Evolutionary conservation across 2,329 filamentous ascomycete genomes (phyloP).

Genomic region (Cytospora chrysosperma): DNA sequence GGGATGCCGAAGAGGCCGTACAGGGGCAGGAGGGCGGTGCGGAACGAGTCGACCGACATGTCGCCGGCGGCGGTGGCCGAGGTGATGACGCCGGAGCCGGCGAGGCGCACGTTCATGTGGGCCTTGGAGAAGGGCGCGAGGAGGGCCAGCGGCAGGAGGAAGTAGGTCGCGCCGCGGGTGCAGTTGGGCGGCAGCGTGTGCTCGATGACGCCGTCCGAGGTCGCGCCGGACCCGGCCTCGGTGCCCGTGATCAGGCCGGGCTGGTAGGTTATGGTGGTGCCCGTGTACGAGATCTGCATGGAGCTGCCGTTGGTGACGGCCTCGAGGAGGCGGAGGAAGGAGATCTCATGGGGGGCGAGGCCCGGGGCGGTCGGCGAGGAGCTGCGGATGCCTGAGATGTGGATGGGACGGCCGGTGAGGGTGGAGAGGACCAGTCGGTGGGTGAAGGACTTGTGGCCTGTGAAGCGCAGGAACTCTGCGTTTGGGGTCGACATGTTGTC

Average conservation of each 20-base stretch:
- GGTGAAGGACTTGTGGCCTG: conserved; percentile 77
- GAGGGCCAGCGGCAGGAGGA: conserved; percentile 83
- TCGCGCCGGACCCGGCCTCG: conserved; percentile 71
- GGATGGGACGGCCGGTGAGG: conserved; percentile 82
- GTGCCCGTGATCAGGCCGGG: conserved; percentile 90
- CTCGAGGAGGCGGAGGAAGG: conserved; percentile 91
- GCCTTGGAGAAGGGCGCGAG: conserved; percentile 92
- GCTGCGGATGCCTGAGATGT: conserved; percentile 91
- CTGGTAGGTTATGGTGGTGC: conserved; percentile 87
- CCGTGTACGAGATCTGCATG: conserved; percentile 95
- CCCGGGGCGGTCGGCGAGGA: conserved; percentile 83
- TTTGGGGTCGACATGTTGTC: conserved; percentile 43
- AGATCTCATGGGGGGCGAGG: conserved; percentile 89
- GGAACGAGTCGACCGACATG: conserved; percentile 87
- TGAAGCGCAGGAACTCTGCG: conserved; percentile 69
- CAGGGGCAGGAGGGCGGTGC: conserved; percentile 86
- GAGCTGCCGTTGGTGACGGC: conserved; percentile 91
- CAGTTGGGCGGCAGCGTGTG: conserved; percentile 78
- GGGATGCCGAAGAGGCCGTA: conserved; percentile 88
- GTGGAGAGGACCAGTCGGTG: conserved; percentile 87
- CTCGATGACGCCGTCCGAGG: conserved; percentile 70
- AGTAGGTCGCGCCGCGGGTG: conserved; percentile 83
- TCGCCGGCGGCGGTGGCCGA: conserved; percentile 77
- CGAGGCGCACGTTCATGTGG: conserved; percentile 85
- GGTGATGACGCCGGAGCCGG: conserved; percentile 90